These are phyloP conservation scores for Turritis glabra DNA, from an alignment of 345 rosid species.

Conservation along the genomic window DNA sequence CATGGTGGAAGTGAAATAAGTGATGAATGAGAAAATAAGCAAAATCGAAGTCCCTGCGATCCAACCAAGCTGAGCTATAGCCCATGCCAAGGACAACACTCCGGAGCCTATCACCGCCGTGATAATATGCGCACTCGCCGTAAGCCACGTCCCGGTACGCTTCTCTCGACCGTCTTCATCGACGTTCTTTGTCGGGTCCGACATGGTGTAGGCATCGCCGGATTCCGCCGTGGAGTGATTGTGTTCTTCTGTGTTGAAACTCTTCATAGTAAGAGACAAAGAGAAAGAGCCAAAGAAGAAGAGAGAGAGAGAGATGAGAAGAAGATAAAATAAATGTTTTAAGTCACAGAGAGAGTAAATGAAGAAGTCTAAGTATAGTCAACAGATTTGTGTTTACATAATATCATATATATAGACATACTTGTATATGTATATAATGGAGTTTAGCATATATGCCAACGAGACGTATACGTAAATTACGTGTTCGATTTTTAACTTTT, in stretches of 20 bases:
- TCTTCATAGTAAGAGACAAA: slow-evolving; percentile 26
- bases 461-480: slow-evolving; percentile 39
- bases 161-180: slow-evolving; percentile 39
- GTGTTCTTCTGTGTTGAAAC: slow-evolving; percentile 32
- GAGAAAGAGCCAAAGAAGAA: not conserved
- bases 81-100: slow-evolving; percentile 87
- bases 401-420: slow-evolving; percentile 22
- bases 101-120: slow-evolving; percentile 97
- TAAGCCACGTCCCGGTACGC: slow-evolving; percentile 74
- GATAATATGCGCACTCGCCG: slow-evolving; percentile 91
- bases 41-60: slow-evolving; percentile 64
- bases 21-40: slow-evolving; percentile 62
- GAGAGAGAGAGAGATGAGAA: not conserved
- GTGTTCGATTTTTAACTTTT: slow-evolving; percentile 33
- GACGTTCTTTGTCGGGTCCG: slow-evolving; percentile 35
- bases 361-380: slow-evolving; percentile 32
- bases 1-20: slow-evolving; percentile 77
- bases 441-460: slow-evolving; percentile 35
- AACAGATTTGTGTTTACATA: slow-evolving; percentile 24
- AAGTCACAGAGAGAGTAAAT: slow-evolving; percentile 31
- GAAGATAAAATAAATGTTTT: not conserved
- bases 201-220: slow-evolving; percentile 15
- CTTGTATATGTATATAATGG: not conserved
- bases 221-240: slow-evolving; percentile 31
- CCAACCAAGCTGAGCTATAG: slow-evolving; percentile 94